Evolutionary conservation across 768 basidiomycete species (phyloP).

Genomic region (Tricholoma terreum): DNA sequence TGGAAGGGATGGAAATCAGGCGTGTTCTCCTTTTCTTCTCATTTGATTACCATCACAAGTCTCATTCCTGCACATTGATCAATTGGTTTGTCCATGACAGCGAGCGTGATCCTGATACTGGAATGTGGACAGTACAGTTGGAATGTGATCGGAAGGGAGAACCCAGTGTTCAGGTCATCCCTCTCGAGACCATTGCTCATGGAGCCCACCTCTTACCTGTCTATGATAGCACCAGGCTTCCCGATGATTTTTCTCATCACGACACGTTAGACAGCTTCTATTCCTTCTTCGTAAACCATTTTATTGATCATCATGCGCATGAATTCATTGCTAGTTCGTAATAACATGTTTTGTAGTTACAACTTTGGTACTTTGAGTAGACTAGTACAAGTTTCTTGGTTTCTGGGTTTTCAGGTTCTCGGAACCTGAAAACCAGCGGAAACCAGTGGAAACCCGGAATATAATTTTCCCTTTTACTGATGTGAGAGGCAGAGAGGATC

Average conservation of each 20-base stretch:
- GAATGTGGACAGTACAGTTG: slow-evolving; percentile 3
- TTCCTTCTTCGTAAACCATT: too few relatives aligned
- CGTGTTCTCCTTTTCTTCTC: neutral
- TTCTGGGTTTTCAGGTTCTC: slow-evolving; percentile 5
- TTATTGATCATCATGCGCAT: slow-evolving; percentile 2
- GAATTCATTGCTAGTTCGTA: slow-evolving; percentile 2
- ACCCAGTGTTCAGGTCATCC: too few relatives aligned
- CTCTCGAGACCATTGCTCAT: slow-evolving; percentile 1
- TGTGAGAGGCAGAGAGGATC: too few relatives aligned
- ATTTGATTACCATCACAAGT: too few relatives aligned
- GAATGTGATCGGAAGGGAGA: too few relatives aligned
- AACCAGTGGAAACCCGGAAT: neutral
- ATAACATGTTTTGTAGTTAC: neutral
- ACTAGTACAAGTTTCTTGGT: slow-evolving; percentile 1
- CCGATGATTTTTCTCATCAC: too few relatives aligned
- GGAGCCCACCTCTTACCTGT: neutral
- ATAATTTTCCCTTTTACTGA: neutral
- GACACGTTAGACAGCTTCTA: too few relatives aligned
- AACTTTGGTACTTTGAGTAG: neutral
- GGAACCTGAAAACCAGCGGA: too few relatives aligned
- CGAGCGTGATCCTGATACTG: neutral
- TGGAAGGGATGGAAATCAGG: neutral
- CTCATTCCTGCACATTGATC: too few relatives aligned
- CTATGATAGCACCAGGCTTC: too few relatives aligned
- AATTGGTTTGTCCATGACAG: too few relatives aligned